phyloP scores from a whole-genome alignment of 768 basidiomycete species.

The Podaxis sp. region DNA sequence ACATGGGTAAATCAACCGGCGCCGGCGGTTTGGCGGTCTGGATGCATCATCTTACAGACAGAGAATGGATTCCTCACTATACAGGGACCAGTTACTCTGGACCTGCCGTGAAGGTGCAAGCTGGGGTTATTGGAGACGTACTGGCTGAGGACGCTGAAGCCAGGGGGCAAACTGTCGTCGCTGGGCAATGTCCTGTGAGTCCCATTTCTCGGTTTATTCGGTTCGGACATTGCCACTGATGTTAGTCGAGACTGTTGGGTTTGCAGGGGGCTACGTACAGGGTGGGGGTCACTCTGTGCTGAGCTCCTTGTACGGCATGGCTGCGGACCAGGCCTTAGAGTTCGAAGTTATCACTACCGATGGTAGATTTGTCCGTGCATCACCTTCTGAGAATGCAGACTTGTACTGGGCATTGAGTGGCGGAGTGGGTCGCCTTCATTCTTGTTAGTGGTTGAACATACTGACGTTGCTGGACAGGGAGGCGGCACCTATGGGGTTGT shows the following conservation, averaged over 20 bases:
- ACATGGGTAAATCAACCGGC: slow-evolving; percentile 20
- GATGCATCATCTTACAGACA: slow-evolving; percentile 16
- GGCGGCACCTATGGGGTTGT: slow-evolving; percentile 10
- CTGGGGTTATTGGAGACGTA: slow-evolving; percentile 16
- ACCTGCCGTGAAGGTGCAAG: slow-evolving; percentile 18
- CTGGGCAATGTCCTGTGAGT: slow-evolving; percentile 17
- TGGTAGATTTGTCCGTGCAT: slow-evolving; percentile 32
- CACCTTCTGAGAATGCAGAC: slow-evolving; percentile 34
- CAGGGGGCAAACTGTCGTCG: slow-evolving; percentile 14
- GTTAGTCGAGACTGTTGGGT: slow-evolving; percentile 27
- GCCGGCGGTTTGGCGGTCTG: slow-evolving; percentile 18
- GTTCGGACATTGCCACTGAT: neutral
- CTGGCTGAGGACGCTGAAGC: slow-evolving; percentile 12
- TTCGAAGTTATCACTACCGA: slow-evolving; percentile 39
- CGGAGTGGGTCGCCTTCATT: slow-evolving; percentile 26
- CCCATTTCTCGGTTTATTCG: neutral
- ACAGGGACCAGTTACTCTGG: slow-evolving; percentile 14
- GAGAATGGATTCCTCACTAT: slow-evolving; percentile 14
- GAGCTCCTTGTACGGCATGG: slow-evolving; percentile 18
- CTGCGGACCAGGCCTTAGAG: slow-evolving; percentile 26
- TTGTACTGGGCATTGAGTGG: slow-evolving; percentile 42
- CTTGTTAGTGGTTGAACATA: neutral
- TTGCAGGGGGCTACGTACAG: slow-evolving; percentile 36
- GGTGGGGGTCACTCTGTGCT: slow-evolving; percentile 30
- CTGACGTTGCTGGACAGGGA: neutral